Conservation (phyloP, 768 basidiomycete species). For the Amanita rimosa region DNA sequence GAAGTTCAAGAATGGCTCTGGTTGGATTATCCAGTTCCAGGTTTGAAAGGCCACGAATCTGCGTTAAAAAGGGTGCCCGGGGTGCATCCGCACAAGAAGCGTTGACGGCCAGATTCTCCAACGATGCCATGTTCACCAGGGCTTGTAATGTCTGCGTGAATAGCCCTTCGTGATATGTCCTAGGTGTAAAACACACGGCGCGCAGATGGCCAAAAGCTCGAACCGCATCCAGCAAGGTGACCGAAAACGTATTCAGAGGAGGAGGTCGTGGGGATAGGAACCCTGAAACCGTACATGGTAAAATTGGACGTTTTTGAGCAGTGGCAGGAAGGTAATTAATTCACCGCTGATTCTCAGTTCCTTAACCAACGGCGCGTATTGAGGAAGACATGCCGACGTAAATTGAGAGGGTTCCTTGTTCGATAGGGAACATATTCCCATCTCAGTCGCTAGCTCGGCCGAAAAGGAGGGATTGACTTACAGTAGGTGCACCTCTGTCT, state of each 20-base stretch:
- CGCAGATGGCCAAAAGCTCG: slow-evolving; percentile 21
- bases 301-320: slow-evolving; percentile 4
- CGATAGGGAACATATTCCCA: background rate
- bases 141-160: slow-evolving; percentile 18
- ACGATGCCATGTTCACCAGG: slow-evolving; percentile 12
- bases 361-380: slow-evolving; percentile 28
- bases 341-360: slow-evolving; percentile 36
- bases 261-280: slow-evolving; percentile 18
- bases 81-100: slow-evolving; percentile 22
- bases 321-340: slow-evolving; percentile 3
- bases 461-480: slow-evolving; percentile 11
- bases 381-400: slow-evolving; percentile 25
- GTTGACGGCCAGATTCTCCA: slow-evolving; percentile 23
- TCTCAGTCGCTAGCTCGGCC: slow-evolving; percentile 4
- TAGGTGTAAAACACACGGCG: slow-evolving; percentile 22
- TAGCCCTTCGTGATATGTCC: slow-evolving; percentile 20
- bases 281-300: slow-evolving; percentile 11
- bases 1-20: slow-evolving; percentile 27
- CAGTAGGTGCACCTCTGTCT: slow-evolving; percentile 21
- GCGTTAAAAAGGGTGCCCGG: slow-evolving; percentile 18
- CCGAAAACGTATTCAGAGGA: slow-evolving; percentile 18
- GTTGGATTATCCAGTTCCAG: slow-evolving; percentile 25
- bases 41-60: slow-evolving; percentile 18
- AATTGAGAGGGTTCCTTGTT: slow-evolving; percentile 25
- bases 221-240: slow-evolving; percentile 18